Base-by-base conservation (phyloP, 169 alveolate species). In the Cryptosporidium muris region DNA sequence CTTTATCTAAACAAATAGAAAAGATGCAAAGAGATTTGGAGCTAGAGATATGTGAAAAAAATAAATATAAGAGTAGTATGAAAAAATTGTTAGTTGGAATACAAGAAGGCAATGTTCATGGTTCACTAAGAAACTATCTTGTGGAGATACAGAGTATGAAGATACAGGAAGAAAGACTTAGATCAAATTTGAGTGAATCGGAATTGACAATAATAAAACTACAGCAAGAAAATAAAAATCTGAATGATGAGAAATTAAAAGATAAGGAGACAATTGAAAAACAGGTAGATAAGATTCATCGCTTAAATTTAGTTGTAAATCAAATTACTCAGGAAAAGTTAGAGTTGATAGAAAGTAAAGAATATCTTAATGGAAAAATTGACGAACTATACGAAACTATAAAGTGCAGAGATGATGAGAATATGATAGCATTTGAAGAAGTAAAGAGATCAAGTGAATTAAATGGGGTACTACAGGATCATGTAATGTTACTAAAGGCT, bases 271-370 rank as follows among this genome's bases (percentile, higher is more conserved):
- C 54, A 58, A 74, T 74, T 43, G 8, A 6, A 9, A 56, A 58
- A 43, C 34, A 58, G 16, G 85, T 58, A 60, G 85, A 74, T 43
- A 74, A 74, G 40, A 60, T 74, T 8, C 66, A 58, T 74, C 54
- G 60, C 12, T 25, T 74, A 34, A 74, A 74, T 43, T 25, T 74
- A 16, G 67, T 74, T 2, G 85, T 74, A 40, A 74, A 58, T 64
- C 85, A 74, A 42, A 68, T 74, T 56, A 74, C 85, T 2, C 63
- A 74, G 8, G 85, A 74, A 62, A 74, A 74, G 38, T 63, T 74
- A 40, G 64, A 74, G 11, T 58, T 74, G 38, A 4, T 74, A 14
- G 85, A 74, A 58, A 43, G 48, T 34, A 74, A 47, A 52, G 85
- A 74, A 16, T 43, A 2, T 14, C 49, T 48, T 2, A 54, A 60